Conservation (phyloP, 805 yeast genomes). For the Myxozyma kluyveri region DNA sequence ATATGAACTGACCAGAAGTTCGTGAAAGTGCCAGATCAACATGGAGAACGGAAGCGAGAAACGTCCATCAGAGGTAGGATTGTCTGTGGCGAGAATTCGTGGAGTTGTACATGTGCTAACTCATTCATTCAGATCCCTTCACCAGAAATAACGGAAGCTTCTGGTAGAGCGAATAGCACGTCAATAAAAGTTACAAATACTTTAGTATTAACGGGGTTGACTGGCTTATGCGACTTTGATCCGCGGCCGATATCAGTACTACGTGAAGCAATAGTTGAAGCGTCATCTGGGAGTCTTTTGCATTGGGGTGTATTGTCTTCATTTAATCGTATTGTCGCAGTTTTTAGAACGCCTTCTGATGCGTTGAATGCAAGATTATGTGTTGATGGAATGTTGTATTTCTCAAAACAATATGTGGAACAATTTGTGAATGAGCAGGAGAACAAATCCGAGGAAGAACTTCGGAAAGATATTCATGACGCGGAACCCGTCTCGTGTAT, state of each 20-base stretch:
- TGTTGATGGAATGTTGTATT: constrained; percentile 9
- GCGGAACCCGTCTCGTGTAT: background rate
- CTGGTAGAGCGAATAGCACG: background rate
- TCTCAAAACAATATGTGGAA: background rate
- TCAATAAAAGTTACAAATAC: constrained; percentile 13
- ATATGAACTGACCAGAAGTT: too few species aligned
- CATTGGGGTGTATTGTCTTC: constrained; percentile 24
- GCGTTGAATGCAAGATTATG: constrained; percentile 14
- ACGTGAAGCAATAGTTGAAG: background rate
- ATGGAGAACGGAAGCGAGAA: too few species aligned
- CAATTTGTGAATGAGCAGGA: background rate
- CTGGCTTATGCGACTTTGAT: constrained; percentile 4
- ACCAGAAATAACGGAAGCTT: too few species aligned
- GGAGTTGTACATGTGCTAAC: too few species aligned
- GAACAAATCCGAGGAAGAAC: background rate
- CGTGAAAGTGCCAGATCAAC: too few species aligned
- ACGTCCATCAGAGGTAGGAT: too few species aligned
- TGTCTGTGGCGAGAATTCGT: too few species aligned
- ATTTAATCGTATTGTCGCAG: constrained; percentile 25
- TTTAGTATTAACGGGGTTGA: constrained; percentile 13
- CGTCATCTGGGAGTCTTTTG: constrained; percentile 1
- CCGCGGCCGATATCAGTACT: background rate
- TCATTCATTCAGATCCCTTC: too few species aligned
- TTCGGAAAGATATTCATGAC: background rate
- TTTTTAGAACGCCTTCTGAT: constrained; percentile 10